Evolutionary conservation across 2,329 filamentous ascomycete genomes (phyloP), one percentile per base, ranked within the genome.

Genomic region (Aspergillus terreus): DNA sequence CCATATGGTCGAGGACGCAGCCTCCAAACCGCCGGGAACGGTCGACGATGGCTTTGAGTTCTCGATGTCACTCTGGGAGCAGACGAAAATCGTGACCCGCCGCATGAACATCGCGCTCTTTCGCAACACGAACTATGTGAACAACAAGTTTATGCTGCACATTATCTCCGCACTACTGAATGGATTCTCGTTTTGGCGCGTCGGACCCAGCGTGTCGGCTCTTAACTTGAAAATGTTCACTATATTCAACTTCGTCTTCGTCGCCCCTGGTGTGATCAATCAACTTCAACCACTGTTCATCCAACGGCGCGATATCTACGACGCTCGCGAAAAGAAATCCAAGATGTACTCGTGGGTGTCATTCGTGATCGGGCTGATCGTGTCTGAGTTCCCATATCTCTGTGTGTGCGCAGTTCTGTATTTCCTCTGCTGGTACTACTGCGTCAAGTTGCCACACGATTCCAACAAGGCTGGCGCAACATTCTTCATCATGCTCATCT

Each of bases 161-260:
- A 76, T 81, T 46, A 69, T 73, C 49, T 73, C 72, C 45, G 65
- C 73, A 35, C 57, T 75, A 7, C 76, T 77, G 56, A 73, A 76
- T 47, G 70, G 63, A 4, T 70, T 80, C 38, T 74, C 85, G 1
- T 90, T 88, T 71, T 88, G 80, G 76, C 72, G 83, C 55, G 78
- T 88, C 2, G 84, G 84, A 1, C 72, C 83, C 65, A 78, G 74
- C 0, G 75, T 85, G 47, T 74, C 77, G 12, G 85, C 87, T 59
- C 81, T 89, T 75, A 85, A 90, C 62, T 82, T 86, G 67, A 79
- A 84, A 58, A 82, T 89, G 77, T 90, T 90, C 72, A 84, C 84
- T 0, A 70, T 74, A 43, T 87, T 87, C 65, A 64, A 86, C 15
- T 78, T 83, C 51, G 75, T 84, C 56, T 71, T 84, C 51, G 75